Base-by-base conservation (phyloP, 768 basidiomycete species). In the Phylloporus sp. region DNA sequence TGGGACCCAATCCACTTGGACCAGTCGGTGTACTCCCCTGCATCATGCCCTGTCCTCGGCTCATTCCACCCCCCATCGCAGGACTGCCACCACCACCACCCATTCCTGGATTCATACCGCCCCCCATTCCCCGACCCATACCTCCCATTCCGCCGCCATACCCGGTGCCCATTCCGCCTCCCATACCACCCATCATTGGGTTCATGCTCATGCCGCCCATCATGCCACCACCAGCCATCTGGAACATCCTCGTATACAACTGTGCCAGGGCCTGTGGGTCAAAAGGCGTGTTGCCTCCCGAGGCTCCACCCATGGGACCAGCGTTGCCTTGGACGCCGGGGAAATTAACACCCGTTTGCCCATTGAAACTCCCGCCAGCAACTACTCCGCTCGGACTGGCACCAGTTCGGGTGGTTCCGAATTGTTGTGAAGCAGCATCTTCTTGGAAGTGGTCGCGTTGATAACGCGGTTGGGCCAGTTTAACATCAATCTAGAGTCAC, bases 191-290 rank as follows among this genome's bases (percentile, higher is more conserved):
- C 54, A 69, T 68, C 68, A 68, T 70, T 2, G 61, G 60, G 31
- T 53, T 69, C 70, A 71, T 72, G n/a, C 74, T 73, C 70, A 74
- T 75, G 7, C 70, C 72, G 7, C 69, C 69, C 70, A 69, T 73
- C 59, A 68, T 69, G 49, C 72, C 72, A 3, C 77, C 82, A 32
- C 81, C 80, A 43, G 88, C 80, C 74, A 90, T 87, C 64, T 86
- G 84, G 77, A 91, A 87, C 95, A 98, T 97, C 55, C 92, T 87
- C 31, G 94, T 91, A 72, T 97, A 98, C 53, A 97, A 83, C 50
- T 87, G 82, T 0, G 92, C 92, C 65, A 98, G 85, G 2, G 91
- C 91, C 57, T 92, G 88, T 0, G 95, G 91, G 65, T 97, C 95
- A 65, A 97, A 95, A 1, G 88, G 79, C 5, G 83, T 77, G 57